These are phyloP conservation scores for Rhexocercosporidium sp. DNA, from an alignment of 2,329 filamentous ascomycete species.

Conservation along the genomic window DNA sequence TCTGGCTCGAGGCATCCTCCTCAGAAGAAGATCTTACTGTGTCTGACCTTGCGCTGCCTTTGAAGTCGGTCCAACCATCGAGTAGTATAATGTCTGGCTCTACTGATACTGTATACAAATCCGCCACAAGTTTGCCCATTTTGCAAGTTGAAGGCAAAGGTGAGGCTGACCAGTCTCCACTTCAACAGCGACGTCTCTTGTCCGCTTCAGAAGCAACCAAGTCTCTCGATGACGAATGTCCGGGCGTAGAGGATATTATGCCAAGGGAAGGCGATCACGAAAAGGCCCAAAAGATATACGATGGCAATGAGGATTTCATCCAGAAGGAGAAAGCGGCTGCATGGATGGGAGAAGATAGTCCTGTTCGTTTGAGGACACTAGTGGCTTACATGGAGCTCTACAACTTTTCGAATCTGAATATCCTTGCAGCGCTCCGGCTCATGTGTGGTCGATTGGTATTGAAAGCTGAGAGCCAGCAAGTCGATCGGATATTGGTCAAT, in stretches of 20 bases:
- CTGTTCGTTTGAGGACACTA: constrained; percentile 61
- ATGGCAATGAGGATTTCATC: constrained; percentile 82
- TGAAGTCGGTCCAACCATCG: constrained; percentile 44
- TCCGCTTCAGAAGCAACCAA: constrained; percentile 42
- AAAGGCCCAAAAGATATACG: constrained; percentile 82
- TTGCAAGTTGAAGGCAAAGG: constrained; percentile 55
- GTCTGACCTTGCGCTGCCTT: constrained; percentile 25
- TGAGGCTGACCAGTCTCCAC: constrained; percentile 33
- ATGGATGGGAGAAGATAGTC: constrained; percentile 76
- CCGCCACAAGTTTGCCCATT: constrained; percentile 54
- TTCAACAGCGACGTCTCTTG: constrained; percentile 20
- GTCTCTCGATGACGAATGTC: constrained; percentile 23
- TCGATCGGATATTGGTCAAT: constrained; percentile 89
- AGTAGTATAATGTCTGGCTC: constrained; percentile 46
- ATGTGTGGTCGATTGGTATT: constrained; percentile 83
- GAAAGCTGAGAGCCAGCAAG: constrained; percentile 93
- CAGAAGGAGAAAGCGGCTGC: constrained; percentile 80
- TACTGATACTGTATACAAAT: constrained; percentile 51
- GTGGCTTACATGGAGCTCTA: constrained; percentile 91
- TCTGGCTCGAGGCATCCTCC: constrained; percentile 42
- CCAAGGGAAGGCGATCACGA: constrained; percentile 65
- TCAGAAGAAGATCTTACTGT: constrained; percentile 39
- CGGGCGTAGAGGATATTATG: constrained; percentile 15
- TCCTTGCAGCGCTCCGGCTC: constrained; percentile 77
- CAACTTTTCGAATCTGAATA: constrained; percentile 81